Evolutionary conservation across 108 stramenopile genomes (phyloP), one percentile per base, ranked within the genome.

Genomic region (Craspedostauros australis): DNA sequence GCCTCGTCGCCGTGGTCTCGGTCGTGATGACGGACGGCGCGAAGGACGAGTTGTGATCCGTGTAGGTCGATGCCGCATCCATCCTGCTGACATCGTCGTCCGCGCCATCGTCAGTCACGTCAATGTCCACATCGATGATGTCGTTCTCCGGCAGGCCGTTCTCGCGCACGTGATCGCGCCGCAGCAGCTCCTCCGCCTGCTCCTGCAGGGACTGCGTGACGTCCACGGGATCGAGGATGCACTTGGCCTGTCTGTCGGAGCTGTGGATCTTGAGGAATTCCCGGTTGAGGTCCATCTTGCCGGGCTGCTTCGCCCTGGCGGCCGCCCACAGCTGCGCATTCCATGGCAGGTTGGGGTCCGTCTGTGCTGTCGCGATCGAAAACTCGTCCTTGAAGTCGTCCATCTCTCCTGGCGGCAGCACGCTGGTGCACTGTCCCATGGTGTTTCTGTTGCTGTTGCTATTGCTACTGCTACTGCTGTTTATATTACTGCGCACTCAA

Each of bases 1-100:
- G 42, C 44, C 21, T 15, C 1, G 57, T 58, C 7, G 46, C 21
- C 12, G 18, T 39, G 4, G 48, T 49, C n/a, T 46, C 47, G 24
- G 47, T 50, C 26, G 48, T 50, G 11, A 47, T 22, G 26, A 38
- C 37, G n/a, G 59, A 49, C 3, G 39, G 54, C 22, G 8, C 41
- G 7, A 43, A 21, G 5, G 41, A 43, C 41, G 41, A 43, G 20
- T 21, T 8, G 19, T 7, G 7, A 43, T 21, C 11, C 19, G 41
- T 12, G 11, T 21, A 8, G 11, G 19, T 21, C 8, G 11, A 21
- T 21, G 19, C 22, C 11, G 8, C 7, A 43, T 43, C 19, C 7
- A 43, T 43, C 5, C 22, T 21, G 6, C 20, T 21, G 6, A 12
- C 20, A 11, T 18, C 22, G 8, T 18, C 19, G 5, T 21, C 11